Evolutionary conservation across 768 basidiomycete genomes (phyloP).

Genomic region (Mycena pura): DNA sequence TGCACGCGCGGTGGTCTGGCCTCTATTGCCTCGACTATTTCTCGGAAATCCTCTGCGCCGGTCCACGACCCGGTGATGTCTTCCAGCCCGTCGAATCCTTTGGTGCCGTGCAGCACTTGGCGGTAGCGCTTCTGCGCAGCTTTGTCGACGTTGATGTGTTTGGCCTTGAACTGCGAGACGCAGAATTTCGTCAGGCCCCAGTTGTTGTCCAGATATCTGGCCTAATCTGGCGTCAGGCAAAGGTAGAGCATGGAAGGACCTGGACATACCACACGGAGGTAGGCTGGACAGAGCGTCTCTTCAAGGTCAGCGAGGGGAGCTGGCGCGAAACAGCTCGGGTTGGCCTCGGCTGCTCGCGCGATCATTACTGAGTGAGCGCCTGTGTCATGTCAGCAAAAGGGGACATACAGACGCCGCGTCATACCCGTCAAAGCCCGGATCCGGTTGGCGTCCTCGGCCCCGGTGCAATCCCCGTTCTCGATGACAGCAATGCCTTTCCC

Average conservation of each 20-base stretch:
- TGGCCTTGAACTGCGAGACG: constrained; percentile 78
- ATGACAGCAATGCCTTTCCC: constrained; percentile 85
- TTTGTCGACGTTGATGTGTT: constrained; percentile 62
- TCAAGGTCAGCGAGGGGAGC: constrained; percentile 74
- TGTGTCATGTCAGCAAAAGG: constrained; percentile 30
- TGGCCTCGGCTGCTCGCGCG: constrained; percentile 92
- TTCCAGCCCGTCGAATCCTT: constrained; percentile 62
- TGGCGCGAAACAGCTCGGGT: constrained; percentile 86
- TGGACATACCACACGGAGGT: constrained; percentile 71
- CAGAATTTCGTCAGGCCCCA: constrained; percentile 92
- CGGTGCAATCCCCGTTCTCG: constrained; percentile 92
- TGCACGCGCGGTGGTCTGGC: constrained; percentile 35
- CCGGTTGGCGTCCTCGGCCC: constrained; percentile 78
- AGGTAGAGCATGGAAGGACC: not conserved
- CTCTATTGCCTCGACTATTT: constrained; percentile 61
- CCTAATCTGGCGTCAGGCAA: constrained; percentile 46
- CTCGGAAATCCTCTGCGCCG: constrained; percentile 66
- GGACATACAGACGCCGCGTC: constrained; percentile 16
- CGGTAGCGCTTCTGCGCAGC: constrained; percentile 62
- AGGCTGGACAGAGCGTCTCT: constrained; percentile 69
- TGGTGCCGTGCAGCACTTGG: constrained; percentile 62
- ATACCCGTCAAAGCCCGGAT: constrained; percentile 78
- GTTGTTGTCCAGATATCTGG: constrained; percentile 77
- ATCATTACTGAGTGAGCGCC: constrained; percentile 95
- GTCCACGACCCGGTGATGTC: constrained; percentile 60